Percentiles rank a stretch among this genome's conserved stretches.
Conservation (phyloP, 257 asterid species). For the Fraxinus quadrangulata region DNA sequence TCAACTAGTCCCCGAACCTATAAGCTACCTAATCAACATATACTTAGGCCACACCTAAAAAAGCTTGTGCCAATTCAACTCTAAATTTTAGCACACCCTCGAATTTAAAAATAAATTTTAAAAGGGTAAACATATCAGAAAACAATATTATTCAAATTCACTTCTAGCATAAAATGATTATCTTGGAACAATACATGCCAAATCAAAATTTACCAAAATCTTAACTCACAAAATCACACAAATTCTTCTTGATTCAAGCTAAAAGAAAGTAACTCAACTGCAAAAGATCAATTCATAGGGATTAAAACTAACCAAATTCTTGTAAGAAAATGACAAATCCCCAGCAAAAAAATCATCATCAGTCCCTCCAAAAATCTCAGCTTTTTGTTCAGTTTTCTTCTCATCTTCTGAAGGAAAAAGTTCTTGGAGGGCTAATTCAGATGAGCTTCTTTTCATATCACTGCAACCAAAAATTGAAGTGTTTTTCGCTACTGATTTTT, state of each 20-base stretch:
- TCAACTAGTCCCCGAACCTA: too few relatives aligned
- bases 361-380: slow-evolving; percentile 25
- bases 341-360: slow-evolving; percentile 34
- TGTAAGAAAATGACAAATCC: slow-evolving; percentile 30
- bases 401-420: slow-evolving; percentile 36
- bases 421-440: slow-evolving; percentile 57
- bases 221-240: background rate
- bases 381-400: slow-evolving; percentile 34
- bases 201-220: too few relatives aligned
- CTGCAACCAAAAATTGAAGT: slow-evolving; percentile 32
- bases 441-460: slow-evolving; percentile 61
- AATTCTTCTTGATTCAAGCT: background rate
- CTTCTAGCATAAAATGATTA: too few relatives aligned
- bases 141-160: too few relatives aligned
- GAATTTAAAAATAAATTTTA: too few relatives aligned
- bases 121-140: too few relatives aligned
- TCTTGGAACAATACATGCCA: too few relatives aligned
- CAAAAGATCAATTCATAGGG: background rate
- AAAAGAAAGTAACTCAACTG: background rate
- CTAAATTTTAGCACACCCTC: too few relatives aligned
- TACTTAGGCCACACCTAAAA: too few relatives aligned
- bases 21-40: too few relatives aligned
- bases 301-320: slow-evolving; percentile 32
- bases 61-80: too few relatives aligned
- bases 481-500: slow-evolving; percentile 34